Base-by-base conservation (phyloP, 1,284 basidiomycete genomes). In the Apiotrichum laibachii region DNA sequence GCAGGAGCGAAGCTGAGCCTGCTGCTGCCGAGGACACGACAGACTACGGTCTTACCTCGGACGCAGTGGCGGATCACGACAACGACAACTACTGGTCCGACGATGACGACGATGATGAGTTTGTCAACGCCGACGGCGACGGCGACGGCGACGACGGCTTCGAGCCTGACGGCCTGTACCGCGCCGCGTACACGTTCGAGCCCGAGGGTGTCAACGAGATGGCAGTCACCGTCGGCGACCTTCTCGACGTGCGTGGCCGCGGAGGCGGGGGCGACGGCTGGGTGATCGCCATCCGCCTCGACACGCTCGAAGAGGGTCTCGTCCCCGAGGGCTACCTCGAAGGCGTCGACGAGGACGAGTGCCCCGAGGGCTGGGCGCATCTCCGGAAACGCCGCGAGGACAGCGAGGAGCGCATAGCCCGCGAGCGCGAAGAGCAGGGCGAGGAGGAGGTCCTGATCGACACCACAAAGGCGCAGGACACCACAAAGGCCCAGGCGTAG, bases 321-420 rank as follows among this genome's bases (percentile, higher is more conserved):
- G 77, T 78, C 18, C 77, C 77, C 2, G 77, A 77, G 57, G 67
- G 69, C 10, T 78, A 77, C 65, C 55, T 78, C 39, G 72, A 73
- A 52, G 68, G 57, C 40, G 61, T 67, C 33, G 49, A 54, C 12
- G 61, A 66, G 40, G 59, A 47, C 13, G 59, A 60, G 46, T 58
- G 57, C 33, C 50, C 56, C 33, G 56, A 52, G 4, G 59, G 55
- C 42, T 63, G 62, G 62, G 59, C 40, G n/a, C 51, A 53, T 15
- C 18, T 53, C 15, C 49, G 49, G 35, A 37, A 40, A 19, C 15
- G 18, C 33, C 49, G 49, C 19, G 49, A 34, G 35, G 49, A 18
- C n/a, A 50, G 49, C 35, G 49, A 50, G 37, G 49, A 50, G 37
- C 49, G 49, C 37, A 31, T 31, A 31, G 26, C 26, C 26, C 26